Conservation (phyloP, 2,329 filamentous ascomycete species). For the Periconia macrospinosa region DNA sequence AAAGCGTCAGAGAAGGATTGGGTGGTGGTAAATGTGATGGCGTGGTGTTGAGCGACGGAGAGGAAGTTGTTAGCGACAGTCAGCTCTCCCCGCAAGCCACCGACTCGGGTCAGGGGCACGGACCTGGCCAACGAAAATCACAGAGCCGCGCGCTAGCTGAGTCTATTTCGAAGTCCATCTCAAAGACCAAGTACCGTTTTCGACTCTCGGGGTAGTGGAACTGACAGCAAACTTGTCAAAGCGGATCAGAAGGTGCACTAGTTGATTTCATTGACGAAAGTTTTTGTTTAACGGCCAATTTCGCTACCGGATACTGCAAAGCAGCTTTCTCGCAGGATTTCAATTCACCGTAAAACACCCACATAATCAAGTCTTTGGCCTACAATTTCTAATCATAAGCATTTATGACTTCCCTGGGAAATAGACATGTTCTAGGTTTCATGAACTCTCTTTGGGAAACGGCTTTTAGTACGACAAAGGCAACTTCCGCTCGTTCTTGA, state of each 20-base stretch:
- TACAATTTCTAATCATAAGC: neutral
- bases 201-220: neutral
- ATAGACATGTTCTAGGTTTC: no score
- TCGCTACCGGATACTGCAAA: neutral
- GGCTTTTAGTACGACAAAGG: no score
- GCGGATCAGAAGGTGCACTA: neutral
- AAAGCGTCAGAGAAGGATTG: neutral
- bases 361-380: neutral
- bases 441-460: no score
- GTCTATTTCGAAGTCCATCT: neutral
- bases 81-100: neutral
- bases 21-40: neutral
- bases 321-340: neutral
- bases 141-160: neutral
- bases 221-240: neutral
- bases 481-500: no score
- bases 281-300: neutral
- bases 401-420: no score
- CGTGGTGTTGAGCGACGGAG: neutral
- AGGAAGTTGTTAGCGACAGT: neutral
- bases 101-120: neutral
- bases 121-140: neutral
- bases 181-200: neutral
- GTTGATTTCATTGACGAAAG: neutral
- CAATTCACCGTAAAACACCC: neutral